These are phyloP conservation scores for Endoconidiophora laricicola DNA, from an alignment of 2,329 filamentous ascomycete genomes.

Conservation along the genomic window DNA sequence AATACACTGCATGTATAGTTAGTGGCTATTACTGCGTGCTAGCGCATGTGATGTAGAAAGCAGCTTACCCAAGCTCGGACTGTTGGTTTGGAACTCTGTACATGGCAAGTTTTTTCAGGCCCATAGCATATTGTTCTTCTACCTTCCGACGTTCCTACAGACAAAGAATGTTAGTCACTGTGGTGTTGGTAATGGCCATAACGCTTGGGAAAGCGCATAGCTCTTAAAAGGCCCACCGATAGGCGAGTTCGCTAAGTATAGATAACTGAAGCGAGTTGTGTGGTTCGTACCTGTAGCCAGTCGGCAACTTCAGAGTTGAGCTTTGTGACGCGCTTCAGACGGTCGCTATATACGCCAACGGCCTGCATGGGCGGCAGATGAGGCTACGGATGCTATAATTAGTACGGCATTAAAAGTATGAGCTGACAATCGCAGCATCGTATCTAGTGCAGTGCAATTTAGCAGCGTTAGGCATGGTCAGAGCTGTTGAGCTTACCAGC, in stretches of 20 bases:
- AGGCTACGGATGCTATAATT: conserved; percentile 34
- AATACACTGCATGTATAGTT: conserved; percentile 49
- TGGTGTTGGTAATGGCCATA: too few relatives aligned
- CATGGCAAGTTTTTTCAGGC: conserved; percentile 63
- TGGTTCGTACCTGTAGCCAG: conserved; percentile 67
- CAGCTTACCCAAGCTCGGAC: conserved; percentile 69
- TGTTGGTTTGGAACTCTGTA: conserved; percentile 57
- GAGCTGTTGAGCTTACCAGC: conserved; percentile 49
- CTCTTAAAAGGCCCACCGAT: background rate
- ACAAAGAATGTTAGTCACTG: background rate
- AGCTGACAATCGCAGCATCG: background rate
- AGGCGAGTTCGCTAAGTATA: background rate
- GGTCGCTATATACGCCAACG: conserved; percentile 65
- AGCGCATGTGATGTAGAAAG: background rate
- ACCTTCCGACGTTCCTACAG: conserved; percentile 74
- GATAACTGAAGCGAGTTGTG: too few relatives aligned
- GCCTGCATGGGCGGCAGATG: conserved; percentile 69
- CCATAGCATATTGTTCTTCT: conserved; percentile 76
- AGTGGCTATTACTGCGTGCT: background rate
- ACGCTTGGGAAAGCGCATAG: background rate
- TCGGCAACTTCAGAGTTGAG: conserved; percentile 86
- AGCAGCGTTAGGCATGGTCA: background rate
- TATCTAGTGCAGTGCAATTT: background rate
- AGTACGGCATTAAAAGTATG: background rate
- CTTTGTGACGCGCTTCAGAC: conserved; percentile 70